Percentiles rank a stretch among this genome's conserved stretches.
These are phyloP conservation scores for Catharanthus roseus DNA, from an alignment of 257 asterid genomes.

Conservation along the genomic window DNA sequence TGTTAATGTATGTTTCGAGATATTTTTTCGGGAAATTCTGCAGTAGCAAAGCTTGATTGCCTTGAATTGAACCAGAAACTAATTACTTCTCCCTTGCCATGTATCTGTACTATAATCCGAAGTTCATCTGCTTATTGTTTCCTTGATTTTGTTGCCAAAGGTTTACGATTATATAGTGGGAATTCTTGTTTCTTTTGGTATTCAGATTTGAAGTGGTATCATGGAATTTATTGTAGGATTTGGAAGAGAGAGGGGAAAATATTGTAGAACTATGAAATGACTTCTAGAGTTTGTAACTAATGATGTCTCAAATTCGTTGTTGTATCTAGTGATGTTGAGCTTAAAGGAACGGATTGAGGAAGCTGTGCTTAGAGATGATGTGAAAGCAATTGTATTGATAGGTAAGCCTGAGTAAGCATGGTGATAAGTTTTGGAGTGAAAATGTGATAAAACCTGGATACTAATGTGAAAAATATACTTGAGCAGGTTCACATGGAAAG, in stretches of 20 bases:
- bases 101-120: too few relatives aligned
- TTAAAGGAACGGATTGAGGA: conserved; percentile 38
- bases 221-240: too few relatives aligned
- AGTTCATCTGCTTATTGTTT: too few relatives aligned
- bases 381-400: conserved; percentile 48
- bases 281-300: too few relatives aligned
- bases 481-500: conserved; percentile 39
- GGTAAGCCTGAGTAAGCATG: conserved; percentile 27
- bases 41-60: neutral
- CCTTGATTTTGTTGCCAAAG: too few relatives aligned
- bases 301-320: neutral
- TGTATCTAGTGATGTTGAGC: conserved; percentile 34
- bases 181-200: too few relatives aligned
- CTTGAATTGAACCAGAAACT: neutral
- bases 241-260: too few relatives aligned
- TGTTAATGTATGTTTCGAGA: too few relatives aligned
- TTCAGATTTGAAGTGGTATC: too few relatives aligned
- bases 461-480: neutral
- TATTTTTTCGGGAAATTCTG: neutral
- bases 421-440: neutral
- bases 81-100: neutral
- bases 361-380: conserved; percentile 37
- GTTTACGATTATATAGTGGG: too few relatives aligned
- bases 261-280: too few relatives aligned
- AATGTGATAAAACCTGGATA: neutral